These are phyloP conservation scores for Pouteria glomerata DNA, from an alignment of 148 eudicot species.

Conservation along the genomic window DNA sequence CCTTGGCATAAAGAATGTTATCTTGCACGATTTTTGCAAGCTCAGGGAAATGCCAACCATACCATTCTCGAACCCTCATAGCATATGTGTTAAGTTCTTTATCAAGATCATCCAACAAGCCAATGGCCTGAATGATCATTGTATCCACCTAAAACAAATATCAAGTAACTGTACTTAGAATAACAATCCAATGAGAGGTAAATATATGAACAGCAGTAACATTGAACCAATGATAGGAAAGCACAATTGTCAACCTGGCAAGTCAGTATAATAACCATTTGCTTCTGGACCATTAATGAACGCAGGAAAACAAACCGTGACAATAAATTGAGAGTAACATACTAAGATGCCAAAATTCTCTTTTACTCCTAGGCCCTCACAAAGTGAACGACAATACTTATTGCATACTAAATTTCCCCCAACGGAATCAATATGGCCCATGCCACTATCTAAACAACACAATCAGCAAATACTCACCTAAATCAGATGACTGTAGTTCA, in stretches of 20 bases:
- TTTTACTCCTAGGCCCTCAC: background rate
- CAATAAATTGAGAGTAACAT: background rate
- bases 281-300: background rate
- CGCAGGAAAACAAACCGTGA: background rate
- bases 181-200: background rate
- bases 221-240: background rate
- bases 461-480: no score
- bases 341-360: background rate
- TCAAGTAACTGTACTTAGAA: background rate
- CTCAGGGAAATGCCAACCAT: slow-evolving; percentile 99
- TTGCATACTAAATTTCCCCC: background rate
- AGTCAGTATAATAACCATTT: background rate
- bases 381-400: background rate
- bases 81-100: slow-evolving; percentile 94
- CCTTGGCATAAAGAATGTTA: slow-evolving; percentile 78
- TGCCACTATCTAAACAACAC: no score
- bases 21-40: slow-evolving; percentile 89
- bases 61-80: slow-evolving; percentile 99
- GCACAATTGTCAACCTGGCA: background rate
- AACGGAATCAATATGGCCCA: background rate
- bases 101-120: slow-evolving; percentile 94
- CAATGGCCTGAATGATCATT: slow-evolving; percentile 95
- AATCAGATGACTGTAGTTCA: background rate
- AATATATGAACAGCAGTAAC: background rate
- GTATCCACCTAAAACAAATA: slow-evolving; percentile 67